phyloP scores from a whole-genome alignment of 768 basidiomycete genomes.

The Naganishia onofrii region DNA sequence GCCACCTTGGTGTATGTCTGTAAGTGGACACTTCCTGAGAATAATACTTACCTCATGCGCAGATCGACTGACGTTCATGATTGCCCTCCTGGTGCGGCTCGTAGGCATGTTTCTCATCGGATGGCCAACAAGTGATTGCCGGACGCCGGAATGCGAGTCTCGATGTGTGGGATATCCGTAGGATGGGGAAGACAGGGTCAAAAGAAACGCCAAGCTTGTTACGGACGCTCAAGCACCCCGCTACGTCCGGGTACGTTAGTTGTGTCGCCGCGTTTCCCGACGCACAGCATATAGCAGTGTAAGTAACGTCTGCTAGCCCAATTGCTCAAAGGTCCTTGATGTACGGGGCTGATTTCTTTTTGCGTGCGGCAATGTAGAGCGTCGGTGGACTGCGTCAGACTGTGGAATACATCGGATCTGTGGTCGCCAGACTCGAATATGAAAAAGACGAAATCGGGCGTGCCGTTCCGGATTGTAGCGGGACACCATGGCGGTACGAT shows the following conservation, averaged over 20 bases:
- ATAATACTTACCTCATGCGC: too few species aligned
- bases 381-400: constrained; percentile 83
- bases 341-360: not conserved
- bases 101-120: constrained; percentile 90
- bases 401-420: constrained; percentile 86
- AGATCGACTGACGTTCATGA: not conserved
- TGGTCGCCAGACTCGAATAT: constrained; percentile 65
- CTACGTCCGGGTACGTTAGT: constrained; percentile 85
- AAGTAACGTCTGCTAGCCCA: constrained; percentile 47
- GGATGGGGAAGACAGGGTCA: constrained; percentile 65
- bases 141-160: constrained; percentile 78
- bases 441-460: constrained; percentile 59
- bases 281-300: constrained; percentile 87
- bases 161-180: constrained; percentile 92
- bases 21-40: constrained; percentile 53
- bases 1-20: constrained; percentile 93
- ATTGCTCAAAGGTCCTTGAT: too few species aligned
- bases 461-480: constrained; percentile 89
- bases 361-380: constrained; percentile 58
- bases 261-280: constrained; percentile 90
- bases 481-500: constrained; percentile 94
- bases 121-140: constrained; percentile 83
- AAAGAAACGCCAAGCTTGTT: constrained; percentile 69
- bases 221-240: constrained; percentile 78
- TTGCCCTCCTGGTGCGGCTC: not conserved